A percentile compares a stretch with the other conserved stretches of the same genome.
Evolutionary conservation across 139 green algal species (phyloP).

Genomic region (Medakamo hakoo): DNA sequence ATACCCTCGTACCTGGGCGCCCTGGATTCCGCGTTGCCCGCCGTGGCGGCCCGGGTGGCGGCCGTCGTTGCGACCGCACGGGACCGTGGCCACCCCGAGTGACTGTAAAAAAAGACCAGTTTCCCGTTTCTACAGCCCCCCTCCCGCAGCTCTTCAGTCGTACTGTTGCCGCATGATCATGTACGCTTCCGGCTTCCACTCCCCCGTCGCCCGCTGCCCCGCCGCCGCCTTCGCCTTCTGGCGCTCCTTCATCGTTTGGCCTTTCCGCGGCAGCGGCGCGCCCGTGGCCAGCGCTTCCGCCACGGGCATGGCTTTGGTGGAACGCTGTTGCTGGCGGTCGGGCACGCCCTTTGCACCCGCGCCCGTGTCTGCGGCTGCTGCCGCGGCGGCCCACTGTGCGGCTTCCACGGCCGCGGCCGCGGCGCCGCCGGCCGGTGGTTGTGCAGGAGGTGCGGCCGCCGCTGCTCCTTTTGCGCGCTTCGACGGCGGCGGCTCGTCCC

Average conservation of each 20-base stretch:
- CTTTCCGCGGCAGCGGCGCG: constrained; percentile 24
- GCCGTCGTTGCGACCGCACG: too few species aligned
- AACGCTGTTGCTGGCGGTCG: background rate
- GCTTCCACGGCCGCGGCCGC: background rate
- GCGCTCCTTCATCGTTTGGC: constrained; percentile 37
- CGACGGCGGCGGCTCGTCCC: too few species aligned
- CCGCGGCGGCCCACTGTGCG: background rate
- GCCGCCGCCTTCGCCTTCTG: constrained; percentile 55
- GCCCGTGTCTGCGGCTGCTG: background rate
- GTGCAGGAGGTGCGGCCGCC: too few species aligned
- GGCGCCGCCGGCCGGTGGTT: too few species aligned
- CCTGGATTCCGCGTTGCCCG: too few species aligned
- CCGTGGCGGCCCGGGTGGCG: too few species aligned
- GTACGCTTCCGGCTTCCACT: constrained; percentile 71
- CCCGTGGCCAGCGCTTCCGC: background rate
- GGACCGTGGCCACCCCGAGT: too few species aligned
- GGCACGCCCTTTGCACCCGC: background rate
- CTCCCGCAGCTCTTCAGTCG: constrained; percentile 33
- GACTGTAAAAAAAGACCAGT: background rate
- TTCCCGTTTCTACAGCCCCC: background rate
- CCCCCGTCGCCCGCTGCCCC: constrained; percentile 38
- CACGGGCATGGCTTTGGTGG: background rate
- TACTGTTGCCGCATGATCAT: constrained; percentile 63
- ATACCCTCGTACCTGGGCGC: too few species aligned
- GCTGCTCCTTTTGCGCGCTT: too few species aligned